A percentile compares a stretch with the other conserved stretches of the same genome.
These are phyloP conservation scores for Cryptococcus deneoformans DNA, from an alignment of 1,284 basidiomycete genomes.

Conservation along the genomic window DNA sequence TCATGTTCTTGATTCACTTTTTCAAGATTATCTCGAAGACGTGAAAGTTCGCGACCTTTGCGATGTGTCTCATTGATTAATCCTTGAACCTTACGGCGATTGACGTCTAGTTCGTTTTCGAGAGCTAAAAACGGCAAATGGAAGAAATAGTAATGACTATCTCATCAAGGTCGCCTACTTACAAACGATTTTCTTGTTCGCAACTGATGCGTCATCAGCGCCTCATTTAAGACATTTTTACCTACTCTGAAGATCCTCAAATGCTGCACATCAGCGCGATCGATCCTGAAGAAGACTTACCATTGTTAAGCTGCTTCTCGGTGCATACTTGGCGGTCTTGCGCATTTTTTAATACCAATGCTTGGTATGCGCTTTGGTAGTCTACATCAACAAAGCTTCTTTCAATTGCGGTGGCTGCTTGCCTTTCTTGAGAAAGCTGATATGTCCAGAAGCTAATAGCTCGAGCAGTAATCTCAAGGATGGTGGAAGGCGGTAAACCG, in stretches of 20 bases:
- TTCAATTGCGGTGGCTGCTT: background rate
- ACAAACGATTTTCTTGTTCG: slow-evolving; percentile 17
- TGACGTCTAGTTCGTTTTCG: slow-evolving; percentile 11
- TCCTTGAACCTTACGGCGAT: slow-evolving; percentile 10
- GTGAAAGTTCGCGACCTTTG: slow-evolving; percentile 16
- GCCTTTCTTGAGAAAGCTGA: slow-evolving; percentile 33
- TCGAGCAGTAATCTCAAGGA: slow-evolving; percentile 27
- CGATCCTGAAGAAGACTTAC: slow-evolving; percentile 9
- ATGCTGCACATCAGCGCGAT: slow-evolving; percentile 8
- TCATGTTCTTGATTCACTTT: slow-evolving; percentile 6
- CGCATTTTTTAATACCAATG: slow-evolving; percentile 23
- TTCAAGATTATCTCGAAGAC: slow-evolving; percentile 12
- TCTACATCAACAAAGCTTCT: background rate
- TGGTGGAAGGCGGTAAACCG: slow-evolving; percentile 21
- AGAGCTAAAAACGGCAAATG: slow-evolving; percentile 3
- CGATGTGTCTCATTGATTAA: slow-evolving; percentile 14
- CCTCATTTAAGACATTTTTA: background rate
- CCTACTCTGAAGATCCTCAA: slow-evolving; percentile 19
- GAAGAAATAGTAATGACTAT: background rate
- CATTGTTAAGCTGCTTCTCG: slow-evolving; percentile 19
- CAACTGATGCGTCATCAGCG: slow-evolving; percentile 5
- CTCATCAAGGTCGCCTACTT: background rate
- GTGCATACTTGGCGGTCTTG: slow-evolving; percentile 15
- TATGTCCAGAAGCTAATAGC: slow-evolving; percentile 34
- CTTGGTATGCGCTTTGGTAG: slow-evolving; percentile 22